Evolutionary conservation across 371 early-diverging fungal species (phyloP).

Genomic region (Mortierella sp.): DNA sequence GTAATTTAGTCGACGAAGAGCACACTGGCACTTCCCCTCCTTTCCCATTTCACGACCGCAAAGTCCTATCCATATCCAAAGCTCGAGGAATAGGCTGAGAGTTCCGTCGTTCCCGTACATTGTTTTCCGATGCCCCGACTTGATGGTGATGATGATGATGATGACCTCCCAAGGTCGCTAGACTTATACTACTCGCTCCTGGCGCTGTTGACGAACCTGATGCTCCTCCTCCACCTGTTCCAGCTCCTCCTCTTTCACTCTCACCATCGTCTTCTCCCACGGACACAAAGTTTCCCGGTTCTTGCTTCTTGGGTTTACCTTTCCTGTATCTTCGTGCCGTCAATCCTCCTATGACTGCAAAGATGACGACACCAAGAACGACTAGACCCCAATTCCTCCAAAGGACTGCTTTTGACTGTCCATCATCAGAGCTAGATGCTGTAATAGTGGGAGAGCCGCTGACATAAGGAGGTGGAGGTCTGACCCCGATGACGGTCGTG

Average conservation of each 20-base stretch:
- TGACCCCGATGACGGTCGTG: constrained; percentile 33
- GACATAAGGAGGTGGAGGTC: constrained; percentile 32
- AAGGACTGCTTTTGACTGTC: constrained; percentile 5
- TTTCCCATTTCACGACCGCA: constrained; percentile 8
- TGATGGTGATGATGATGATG: constrained; percentile 19
- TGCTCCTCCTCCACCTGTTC: background rate
- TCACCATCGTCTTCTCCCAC: constrained; percentile 46
- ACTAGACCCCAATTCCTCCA: constrained; percentile 39
- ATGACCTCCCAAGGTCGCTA: constrained; percentile 24
- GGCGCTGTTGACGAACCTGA: background rate
- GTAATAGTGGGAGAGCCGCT: constrained; percentile 11
- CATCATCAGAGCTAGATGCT: constrained; percentile 4
- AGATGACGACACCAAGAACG: constrained; percentile 10
- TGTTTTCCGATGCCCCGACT: constrained; percentile 11
- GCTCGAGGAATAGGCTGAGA: constrained; percentile 45
- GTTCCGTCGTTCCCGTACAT: constrained; percentile 45
- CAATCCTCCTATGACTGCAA: constrained; percentile 27
- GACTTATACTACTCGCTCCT: constrained; percentile 24
- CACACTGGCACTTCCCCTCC: too few species aligned
- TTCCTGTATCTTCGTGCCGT: constrained; percentile 20
- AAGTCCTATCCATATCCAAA: constrained; percentile 19
- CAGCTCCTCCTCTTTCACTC: constrained; percentile 5
- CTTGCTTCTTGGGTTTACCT: constrained; percentile 47
- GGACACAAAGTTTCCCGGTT: constrained; percentile 37
- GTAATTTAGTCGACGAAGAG: too few species aligned